Evolutionary conservation across 495 filamentous ascomycete species (phyloP).

Genomic region (Xylaria palmicola): DNA sequence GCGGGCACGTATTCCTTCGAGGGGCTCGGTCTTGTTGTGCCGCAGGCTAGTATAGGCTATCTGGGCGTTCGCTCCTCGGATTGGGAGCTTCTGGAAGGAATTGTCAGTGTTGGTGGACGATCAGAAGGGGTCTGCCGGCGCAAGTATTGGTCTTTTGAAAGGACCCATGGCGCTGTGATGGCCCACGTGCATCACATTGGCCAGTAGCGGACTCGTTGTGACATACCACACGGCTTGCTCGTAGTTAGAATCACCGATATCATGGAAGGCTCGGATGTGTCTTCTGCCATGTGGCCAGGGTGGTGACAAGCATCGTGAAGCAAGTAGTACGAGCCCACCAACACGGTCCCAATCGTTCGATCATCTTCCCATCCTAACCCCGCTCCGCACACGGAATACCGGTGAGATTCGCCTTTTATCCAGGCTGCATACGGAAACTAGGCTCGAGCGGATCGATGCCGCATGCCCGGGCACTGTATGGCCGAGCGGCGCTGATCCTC

Average conservation of each 20-base stretch:
- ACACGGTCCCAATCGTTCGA: neutral
- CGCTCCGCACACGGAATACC: too few species aligned
- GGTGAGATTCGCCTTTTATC: too few species aligned
- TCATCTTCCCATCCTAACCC: neutral
- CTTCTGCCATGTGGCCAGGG: neutral
- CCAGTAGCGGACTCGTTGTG: neutral
- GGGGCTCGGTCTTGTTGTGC: neutral
- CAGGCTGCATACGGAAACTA: neutral
- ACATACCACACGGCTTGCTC: neutral
- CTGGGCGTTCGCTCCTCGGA: neutral
- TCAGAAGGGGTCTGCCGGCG: neutral
- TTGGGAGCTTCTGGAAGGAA: constrained; percentile 4
- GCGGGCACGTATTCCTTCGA: neutral
- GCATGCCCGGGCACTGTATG: neutral
- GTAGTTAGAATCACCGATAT: neutral
- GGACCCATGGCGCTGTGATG: neutral
- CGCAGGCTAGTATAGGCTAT: neutral
- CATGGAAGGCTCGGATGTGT: neutral
- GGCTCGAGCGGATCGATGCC: neutral
- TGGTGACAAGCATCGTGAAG: neutral
- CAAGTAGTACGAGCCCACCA: neutral
- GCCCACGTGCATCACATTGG: neutral
- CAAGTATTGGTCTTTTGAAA: constrained; percentile 6
- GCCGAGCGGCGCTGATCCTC: neutral
- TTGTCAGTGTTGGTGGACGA: neutral